Conservation (phyloP, 306 rosid genomes). For the Rosa rugosa region DNA sequence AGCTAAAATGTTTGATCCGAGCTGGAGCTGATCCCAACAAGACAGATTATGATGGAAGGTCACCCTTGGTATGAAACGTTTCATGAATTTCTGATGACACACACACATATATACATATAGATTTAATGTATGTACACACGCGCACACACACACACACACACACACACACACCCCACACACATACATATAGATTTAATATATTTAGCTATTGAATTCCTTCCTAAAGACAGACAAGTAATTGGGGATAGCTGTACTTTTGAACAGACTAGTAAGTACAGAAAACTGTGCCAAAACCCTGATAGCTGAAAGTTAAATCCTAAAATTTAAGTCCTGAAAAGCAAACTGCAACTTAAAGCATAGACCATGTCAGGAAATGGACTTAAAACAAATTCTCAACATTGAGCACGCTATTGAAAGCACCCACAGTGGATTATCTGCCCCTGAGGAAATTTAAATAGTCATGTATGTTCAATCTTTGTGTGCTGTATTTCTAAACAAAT, state of each 20-base stretch:
- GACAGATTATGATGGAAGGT: slow-evolving; percentile 95
- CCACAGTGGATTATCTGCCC: not conserved
- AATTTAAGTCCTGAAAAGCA: not conserved
- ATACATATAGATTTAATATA: not conserved
- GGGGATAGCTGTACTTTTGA: not conserved
- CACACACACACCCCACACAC: not conserved
- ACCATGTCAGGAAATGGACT: not conserved
- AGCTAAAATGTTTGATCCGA: slow-evolving; percentile 73
- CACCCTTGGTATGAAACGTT: slow-evolving; percentile 70
- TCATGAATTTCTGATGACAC: slow-evolving; percentile 11
- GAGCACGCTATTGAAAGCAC: too few species aligned
- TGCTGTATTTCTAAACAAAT: too few species aligned
- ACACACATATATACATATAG: not conserved
- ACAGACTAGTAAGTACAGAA: not conserved
- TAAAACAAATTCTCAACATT: not conserved
- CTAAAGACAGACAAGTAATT: not conserved
- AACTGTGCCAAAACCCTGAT: not conserved
- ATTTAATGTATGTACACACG: not conserved
- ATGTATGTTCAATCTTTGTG: too few species aligned
- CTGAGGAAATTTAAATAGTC: too few species aligned
- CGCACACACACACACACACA: not conserved
- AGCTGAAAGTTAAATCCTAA: not conserved
- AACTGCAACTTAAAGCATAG: not conserved
- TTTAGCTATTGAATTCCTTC: not conserved
- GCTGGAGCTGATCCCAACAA: slow-evolving; percentile 94